phyloP scores from a whole-genome alignment of 139 green algal genomes.

The Pedinophyceae sp. region DNA sequence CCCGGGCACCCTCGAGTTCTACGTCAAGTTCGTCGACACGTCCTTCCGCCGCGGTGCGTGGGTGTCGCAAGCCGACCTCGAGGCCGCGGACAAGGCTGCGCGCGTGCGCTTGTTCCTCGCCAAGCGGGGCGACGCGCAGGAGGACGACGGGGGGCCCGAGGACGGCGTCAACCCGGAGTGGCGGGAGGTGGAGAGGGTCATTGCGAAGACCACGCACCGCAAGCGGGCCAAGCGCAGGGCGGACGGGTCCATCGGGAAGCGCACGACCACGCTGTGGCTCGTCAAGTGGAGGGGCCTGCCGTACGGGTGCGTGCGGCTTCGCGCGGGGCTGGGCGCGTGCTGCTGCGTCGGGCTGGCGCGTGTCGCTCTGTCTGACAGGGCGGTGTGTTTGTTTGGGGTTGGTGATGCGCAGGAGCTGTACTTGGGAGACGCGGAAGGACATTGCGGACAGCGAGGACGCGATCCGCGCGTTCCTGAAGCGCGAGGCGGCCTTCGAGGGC shows the following conservation, averaged over 20 bases:
- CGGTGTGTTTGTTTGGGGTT: too few relatives aligned
- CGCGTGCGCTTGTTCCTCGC: conserved; percentile 15
- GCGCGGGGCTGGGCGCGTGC: conserved; percentile 7
- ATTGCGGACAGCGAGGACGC: too few relatives aligned
- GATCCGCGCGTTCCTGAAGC: too few relatives aligned
- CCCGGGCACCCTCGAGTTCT: too few relatives aligned
- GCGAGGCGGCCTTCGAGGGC: too few relatives aligned
- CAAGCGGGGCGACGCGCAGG: conserved; percentile 1
- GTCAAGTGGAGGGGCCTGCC: neutral
- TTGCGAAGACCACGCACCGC: too few relatives aligned
- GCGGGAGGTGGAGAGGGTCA: neutral
- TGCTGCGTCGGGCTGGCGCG: conserved; percentile 3
- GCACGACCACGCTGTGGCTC: neutral
- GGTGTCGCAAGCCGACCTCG: neutral
- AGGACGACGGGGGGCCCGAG: conserved; percentile 6
- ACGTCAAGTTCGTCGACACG: too few relatives aligned
- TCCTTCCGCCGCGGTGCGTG: too few relatives aligned
- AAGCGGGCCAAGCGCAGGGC: conserved; percentile 16
- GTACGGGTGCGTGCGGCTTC: neutral
- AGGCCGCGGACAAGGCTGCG: neutral
- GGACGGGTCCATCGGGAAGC: conserved; percentile 15
- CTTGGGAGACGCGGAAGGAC: too few relatives aligned
- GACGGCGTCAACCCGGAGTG: conserved; percentile 24
- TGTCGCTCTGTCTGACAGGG: too few relatives aligned
- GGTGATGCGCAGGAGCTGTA: too few relatives aligned